phyloP scores from a whole-genome alignment of 768 basidiomycete genomes.

The Mycena chlorophos region DNA sequence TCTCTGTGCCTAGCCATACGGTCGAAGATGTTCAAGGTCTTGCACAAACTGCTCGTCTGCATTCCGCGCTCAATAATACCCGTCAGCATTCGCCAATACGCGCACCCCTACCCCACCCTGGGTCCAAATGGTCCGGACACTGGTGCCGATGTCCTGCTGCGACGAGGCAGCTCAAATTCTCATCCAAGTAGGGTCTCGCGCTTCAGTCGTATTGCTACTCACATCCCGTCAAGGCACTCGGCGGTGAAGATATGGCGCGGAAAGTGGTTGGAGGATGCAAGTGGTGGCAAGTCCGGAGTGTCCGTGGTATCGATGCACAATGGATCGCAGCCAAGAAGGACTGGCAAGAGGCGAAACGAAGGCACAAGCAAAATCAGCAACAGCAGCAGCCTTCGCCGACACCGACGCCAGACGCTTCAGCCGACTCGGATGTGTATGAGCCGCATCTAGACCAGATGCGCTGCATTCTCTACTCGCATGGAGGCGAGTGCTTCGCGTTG shows the following conservation, averaged over 20 bases:
- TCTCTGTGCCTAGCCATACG: conserved; percentile 56
- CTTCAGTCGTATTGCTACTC: too few species aligned
- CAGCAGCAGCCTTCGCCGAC: conserved; percentile 9
- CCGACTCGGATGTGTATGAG: conserved; percentile 47
- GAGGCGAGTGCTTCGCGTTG: too few species aligned
- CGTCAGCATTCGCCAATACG: conserved; percentile 69
- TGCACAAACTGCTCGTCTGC: background rate
- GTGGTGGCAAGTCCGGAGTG: conserved; percentile 96
- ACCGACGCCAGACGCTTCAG: conserved; percentile 22
- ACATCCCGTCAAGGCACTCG: conserved; percentile 78
- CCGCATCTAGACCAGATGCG: conserved; percentile 80
- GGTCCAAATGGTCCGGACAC: conserved; percentile 68
- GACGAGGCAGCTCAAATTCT: conserved; percentile 72
- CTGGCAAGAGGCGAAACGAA: conserved; percentile 66
- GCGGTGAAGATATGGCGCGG: conserved; percentile 75
- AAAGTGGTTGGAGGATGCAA: conserved; percentile 84
- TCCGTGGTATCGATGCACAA: conserved; percentile 84
- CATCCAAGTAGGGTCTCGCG: too few species aligned
- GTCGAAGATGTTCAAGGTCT: conserved; percentile 82
- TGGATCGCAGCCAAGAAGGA: conserved; percentile 89
- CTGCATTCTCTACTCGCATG: conserved; percentile 81
- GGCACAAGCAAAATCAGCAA: conserved; percentile 44
- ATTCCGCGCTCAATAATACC: background rate
- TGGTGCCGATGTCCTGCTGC: conserved; percentile 75
- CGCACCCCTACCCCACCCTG: conserved; percentile 84